A percentile compares a stretch with the other conserved stretches of the same genome.
phyloP scores from a whole-genome alignment of 2,329 filamentous ascomycete species.

The Aspergillus fijiensis region DNA sequence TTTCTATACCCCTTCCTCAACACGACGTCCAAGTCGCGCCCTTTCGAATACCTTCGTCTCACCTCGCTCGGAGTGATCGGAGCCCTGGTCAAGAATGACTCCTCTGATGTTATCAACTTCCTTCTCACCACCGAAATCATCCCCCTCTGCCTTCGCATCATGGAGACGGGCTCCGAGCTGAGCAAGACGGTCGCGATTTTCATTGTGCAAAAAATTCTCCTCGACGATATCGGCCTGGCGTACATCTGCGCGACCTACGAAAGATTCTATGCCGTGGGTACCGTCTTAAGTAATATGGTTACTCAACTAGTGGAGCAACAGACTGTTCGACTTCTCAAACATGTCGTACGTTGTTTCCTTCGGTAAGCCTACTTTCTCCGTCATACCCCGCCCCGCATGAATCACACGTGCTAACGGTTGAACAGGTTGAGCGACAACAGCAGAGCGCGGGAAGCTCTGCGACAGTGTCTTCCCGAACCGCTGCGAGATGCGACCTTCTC shows the following conservation, averaged over 20 bases:
- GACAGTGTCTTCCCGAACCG: constrained; percentile 96
- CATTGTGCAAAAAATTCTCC: constrained; percentile 97
- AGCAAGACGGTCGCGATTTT: constrained; percentile 99
- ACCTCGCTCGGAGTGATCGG: constrained; percentile 96
- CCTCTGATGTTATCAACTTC: constrained; percentile 98
- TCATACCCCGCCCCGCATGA: background rate
- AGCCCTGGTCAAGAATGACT: constrained; percentile 97
- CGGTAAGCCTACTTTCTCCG: constrained; percentile 60
- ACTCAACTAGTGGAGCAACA: constrained; percentile 96
- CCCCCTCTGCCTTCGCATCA: constrained; percentile 92
- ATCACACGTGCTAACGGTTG: background rate
- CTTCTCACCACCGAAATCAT: constrained; percentile 98
- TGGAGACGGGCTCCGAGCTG: constrained; percentile 97
- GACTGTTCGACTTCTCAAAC: constrained; percentile 91
- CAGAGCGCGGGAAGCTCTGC: constrained; percentile 86
- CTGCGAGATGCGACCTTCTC: constrained; percentile 98
- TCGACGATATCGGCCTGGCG: constrained; percentile 93
- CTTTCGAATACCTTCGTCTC: constrained; percentile 94
- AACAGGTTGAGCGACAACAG: constrained; percentile 89
- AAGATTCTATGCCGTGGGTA: constrained; percentile 96
- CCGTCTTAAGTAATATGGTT: constrained; percentile 98
- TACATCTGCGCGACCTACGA: constrained; percentile 99
- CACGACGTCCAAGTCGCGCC: constrained; percentile 95
- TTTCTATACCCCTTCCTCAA: constrained; percentile 98
- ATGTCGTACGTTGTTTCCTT: constrained; percentile 95